Evolutionary conservation across 2,329 filamentous ascomycete species (phyloP).

Genomic region (Hymenoscyphus fraxineus): DNA sequence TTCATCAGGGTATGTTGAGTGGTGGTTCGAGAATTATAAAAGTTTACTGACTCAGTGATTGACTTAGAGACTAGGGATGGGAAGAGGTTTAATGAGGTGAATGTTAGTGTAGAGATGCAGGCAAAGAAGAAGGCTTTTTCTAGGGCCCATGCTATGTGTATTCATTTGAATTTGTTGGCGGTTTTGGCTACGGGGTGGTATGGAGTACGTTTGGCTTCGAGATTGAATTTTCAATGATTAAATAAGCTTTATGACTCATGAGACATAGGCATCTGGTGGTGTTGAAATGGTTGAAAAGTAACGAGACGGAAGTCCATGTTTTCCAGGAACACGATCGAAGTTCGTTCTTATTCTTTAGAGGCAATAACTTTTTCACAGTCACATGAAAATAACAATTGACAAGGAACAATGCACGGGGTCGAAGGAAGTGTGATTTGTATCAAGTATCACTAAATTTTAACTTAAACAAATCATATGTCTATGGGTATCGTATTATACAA

Average conservation of each 20-base stretch:
- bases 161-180: conserved; percentile 41
- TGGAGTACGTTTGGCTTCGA: conserved; percentile 14
- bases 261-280: background rate
- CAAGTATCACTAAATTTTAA: background rate
- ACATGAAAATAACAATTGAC: background rate
- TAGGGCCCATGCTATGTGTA: conserved; percentile 40
- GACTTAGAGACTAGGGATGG: conserved; percentile 10
- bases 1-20: conserved; percentile 13
- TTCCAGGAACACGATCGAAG: too few relatives aligned
- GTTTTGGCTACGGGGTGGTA: conserved; percentile 34
- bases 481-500: background rate
- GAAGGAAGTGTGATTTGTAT: background rate
- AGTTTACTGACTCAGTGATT: background rate
- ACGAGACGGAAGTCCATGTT: too few relatives aligned
- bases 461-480: background rate
- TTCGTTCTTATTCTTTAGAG: too few relatives aligned
- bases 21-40: too few relatives aligned
- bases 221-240: background rate
- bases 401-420: background rate
- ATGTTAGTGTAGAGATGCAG: conserved; percentile 7
- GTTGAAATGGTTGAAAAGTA: too few relatives aligned
- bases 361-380: background rate
- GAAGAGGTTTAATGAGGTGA: background rate
- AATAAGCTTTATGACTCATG: background rate
- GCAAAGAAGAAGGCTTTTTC: conserved; percentile 36